Percentiles rank a stretch among this genome's conserved stretches.
Evolutionary conservation across 495 filamentous ascomycete species (phyloP).

Genomic region (Xylaria telfairii): DNA sequence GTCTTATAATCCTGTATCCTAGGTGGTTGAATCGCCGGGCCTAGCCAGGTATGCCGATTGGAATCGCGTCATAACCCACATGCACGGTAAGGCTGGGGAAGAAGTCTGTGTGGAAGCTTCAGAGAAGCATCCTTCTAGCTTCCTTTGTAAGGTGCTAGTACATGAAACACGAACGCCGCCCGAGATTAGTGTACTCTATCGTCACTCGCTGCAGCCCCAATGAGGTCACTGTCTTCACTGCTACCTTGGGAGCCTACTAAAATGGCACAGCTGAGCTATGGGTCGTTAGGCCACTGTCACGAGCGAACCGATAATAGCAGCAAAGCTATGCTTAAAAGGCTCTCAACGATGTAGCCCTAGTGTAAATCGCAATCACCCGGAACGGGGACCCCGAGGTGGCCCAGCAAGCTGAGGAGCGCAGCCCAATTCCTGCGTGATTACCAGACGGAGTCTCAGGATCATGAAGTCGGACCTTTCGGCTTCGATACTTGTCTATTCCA

Average conservation of each 20-base stretch:
- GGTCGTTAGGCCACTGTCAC: background rate
- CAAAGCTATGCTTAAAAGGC: conserved; percentile 11
- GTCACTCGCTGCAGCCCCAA: background rate
- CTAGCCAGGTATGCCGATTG: conserved; percentile 6
- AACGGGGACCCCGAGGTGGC: conserved; percentile 10
- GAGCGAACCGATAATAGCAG: conserved; percentile 2
- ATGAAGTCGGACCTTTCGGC: conserved; percentile 4
- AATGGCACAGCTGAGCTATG: background rate
- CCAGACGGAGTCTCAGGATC: background rate
- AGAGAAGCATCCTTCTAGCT: conserved; percentile 13
- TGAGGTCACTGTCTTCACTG: conserved; percentile 15
- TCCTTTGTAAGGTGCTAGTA: conserved; percentile 8
- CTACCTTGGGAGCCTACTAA: background rate
- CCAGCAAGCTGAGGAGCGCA: background rate
- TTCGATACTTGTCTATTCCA: background rate
- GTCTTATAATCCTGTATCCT: conserved; percentile 4
- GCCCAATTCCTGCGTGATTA: conserved; percentile 14
- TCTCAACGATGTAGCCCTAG: conserved; percentile 10
- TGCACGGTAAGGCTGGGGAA: conserved; percentile 21
- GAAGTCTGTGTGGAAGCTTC: conserved; percentile 7
- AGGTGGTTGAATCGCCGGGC: conserved; percentile 7
- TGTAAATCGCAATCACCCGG: conserved; percentile 13
- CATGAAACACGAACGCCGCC: conserved; percentile 17
- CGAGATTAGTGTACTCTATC: background rate
- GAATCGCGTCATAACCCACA: conserved; percentile 22